Evolutionary conservation across 768 basidiomycete species (phyloP), one percentile per base, ranked within the genome.

Genomic region (Hygrocybe punicea): DNA sequence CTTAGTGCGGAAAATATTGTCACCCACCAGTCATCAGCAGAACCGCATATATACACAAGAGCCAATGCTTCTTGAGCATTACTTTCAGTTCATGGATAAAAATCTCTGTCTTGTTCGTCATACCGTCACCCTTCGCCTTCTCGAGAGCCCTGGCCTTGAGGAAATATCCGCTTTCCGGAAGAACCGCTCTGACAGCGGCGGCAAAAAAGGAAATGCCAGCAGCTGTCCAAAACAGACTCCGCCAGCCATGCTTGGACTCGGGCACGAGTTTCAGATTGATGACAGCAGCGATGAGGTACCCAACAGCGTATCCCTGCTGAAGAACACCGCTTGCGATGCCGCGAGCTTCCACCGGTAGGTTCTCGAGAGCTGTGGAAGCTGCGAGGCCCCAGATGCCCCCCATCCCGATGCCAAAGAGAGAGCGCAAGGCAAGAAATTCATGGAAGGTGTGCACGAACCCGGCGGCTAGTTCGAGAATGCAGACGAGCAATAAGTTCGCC

Each of bases 381-480:
- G 91, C 81, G 29, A 93, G 75, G 16, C 93, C 92, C 92, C 93
- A 96, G 46, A 96, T 81, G 0, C 91, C 91, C 34, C 91, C 91
- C 91, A 93, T 92, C 1, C 85, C 87, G 51, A 93, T 81, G 58
- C 92, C 92, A 67, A 94, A 95, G 44, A 97, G 78, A 2, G 86
- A 81, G 6, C 94, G 82, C 5, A 93, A 78, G 14, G 82, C 93
- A 23, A 98, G 81, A 76, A 98, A 98, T 59, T 87, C 78, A 0
- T 58, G 33, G 73, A 83, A 98, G 0, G 85, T 91, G 16, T 86
- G 78, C 42, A 85, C 84, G 71, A 95, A 98, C 24, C 90, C 86
- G 1, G 85, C 84, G 0, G 85, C 89, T 21, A 97, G 81, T 65
- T 93, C 85, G 52, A 97, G 82, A 4, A 81, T 68, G 13, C 81